Percentiles rank a stretch among this genome's conserved stretches.
phyloP scores from a whole-genome alignment of 2,329 filamentous ascomycete genomes.

The Colletotrichum sidae region DNA sequence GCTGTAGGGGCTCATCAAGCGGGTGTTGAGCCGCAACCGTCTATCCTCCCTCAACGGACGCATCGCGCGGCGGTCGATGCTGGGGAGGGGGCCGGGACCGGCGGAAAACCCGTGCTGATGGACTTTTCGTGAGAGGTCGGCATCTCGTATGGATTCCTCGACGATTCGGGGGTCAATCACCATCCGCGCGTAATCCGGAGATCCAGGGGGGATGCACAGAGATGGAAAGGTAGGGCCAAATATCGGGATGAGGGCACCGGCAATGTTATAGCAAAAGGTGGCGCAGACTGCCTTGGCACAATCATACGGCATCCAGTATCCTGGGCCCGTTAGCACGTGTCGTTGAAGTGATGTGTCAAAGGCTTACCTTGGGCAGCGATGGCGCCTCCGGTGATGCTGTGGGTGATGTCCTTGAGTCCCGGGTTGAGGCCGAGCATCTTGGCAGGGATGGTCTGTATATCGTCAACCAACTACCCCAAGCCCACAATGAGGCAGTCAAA shows the following conservation, averaged over 20 bases:
- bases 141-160: slow-evolving; percentile 61
- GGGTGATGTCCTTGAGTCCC: slow-evolving; percentile 87
- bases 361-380: slow-evolving; percentile 86
- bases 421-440: slow-evolving; percentile 84
- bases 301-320: slow-evolving; percentile 95
- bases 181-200: slow-evolving; percentile 75
- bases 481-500: not conserved
- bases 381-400: slow-evolving; percentile 94
- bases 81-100: slow-evolving; percentile 18
- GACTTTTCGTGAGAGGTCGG: slow-evolving; percentile 54
- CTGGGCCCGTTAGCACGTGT: slow-evolving; percentile 55
- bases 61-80: slow-evolving; percentile 22
- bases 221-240: slow-evolving; percentile 87
- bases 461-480: slow-evolving; percentile 11
- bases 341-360: not conserved
- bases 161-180: slow-evolving; percentile 71
- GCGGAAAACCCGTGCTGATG: slow-evolving; percentile 42
- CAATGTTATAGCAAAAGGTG: slow-evolving; percentile 89
- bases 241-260: slow-evolving; percentile 86
- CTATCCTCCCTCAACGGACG: slow-evolving; percentile 41
- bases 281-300: slow-evolving; percentile 89
- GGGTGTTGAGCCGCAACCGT: slow-evolving; percentile 41
- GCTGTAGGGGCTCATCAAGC: slow-evolving; percentile 50
- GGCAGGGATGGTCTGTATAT: slow-evolving; percentile 81
- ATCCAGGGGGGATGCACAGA: slow-evolving; percentile 74